phyloP scores from a whole-genome alignment of 495 filamentous ascomycete genomes.

The Massariosphaeria phaeospora region DNA sequence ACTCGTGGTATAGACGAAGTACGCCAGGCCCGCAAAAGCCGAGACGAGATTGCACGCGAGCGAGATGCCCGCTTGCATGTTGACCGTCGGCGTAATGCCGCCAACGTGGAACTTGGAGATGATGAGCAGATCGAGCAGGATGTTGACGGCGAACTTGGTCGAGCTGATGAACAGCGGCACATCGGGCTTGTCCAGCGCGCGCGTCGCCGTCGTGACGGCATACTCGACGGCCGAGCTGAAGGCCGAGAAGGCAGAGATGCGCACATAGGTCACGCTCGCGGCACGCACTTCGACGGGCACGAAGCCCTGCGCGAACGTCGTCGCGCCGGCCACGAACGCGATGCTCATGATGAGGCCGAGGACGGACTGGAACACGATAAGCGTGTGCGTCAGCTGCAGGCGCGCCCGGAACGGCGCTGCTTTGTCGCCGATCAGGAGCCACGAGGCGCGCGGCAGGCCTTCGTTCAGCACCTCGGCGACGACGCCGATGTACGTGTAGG shows the following conservation, averaged over 20 bases:
- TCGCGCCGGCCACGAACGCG: constrained; percentile 53
- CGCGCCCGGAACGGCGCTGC: constrained; percentile 49
- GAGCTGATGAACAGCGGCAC: constrained; percentile 65
- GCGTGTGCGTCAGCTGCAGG: constrained; percentile 57
- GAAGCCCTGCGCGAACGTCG: constrained; percentile 55
- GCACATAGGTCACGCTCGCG: constrained; percentile 59
- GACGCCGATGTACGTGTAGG: constrained; percentile 59
- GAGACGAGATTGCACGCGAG: constrained; percentile 57
- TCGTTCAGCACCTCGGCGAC: constrained; percentile 69
- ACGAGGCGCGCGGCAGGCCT: constrained; percentile 64
- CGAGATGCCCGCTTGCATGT: constrained; percentile 59
- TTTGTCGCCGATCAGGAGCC: constrained; percentile 65
- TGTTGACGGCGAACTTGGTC: constrained; percentile 60
- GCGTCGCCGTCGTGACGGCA: constrained; percentile 56
- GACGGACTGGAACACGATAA: constrained; percentile 55
- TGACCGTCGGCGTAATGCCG: constrained; percentile 50
- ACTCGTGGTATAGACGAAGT: constrained; percentile 51
- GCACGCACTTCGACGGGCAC: constrained; percentile 56
- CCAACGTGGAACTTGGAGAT: constrained; percentile 65
- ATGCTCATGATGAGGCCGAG: constrained; percentile 59
- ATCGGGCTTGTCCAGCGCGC: constrained; percentile 67
- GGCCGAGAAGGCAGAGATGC: constrained; percentile 57
- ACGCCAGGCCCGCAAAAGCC: constrained; percentile 53
- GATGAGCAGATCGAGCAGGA: constrained; percentile 64
- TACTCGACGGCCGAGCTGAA: constrained; percentile 61